Base-by-base conservation (phyloP, 768 basidiomycete species). In the Termitomyces sp. region DNA sequence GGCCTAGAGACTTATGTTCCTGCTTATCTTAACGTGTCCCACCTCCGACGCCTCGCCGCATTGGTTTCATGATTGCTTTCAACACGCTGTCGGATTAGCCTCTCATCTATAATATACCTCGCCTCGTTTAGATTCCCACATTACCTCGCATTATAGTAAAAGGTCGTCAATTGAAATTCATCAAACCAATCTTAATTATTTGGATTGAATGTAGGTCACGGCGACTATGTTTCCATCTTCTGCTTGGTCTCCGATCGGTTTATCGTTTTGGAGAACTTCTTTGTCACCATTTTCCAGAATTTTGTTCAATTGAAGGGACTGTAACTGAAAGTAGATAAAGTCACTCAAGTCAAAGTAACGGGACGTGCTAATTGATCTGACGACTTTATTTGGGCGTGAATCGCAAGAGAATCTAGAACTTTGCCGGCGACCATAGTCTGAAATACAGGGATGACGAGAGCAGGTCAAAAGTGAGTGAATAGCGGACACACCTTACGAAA, bases 1-100 rank as follows among this genome's bases (percentile, higher is more conserved):
- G 96, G 94, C 22, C 76, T 99, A 65, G 97, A 98, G 79, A 98
- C 96, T 32, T 98, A 95, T 67, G 91, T 95, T 27, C 93, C 93
- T 39, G 89, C 93, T 65, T 94, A 93, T 68, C 82, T 95, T 67
- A 93, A 89, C 67, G 89, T 95, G 57, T 88, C 92, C 34, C 92
- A 94, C 74, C 81, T 95, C 62, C 84, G 93, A 66, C 86, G 93
- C 64, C 79, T 94, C 68, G 93, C 93, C 61, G 90, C 92, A 64
- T 77, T 94, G 65, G 92, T 94, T 64, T 87, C 89, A 72, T 91
- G 82, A 67, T 62, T 54, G 58, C 49, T 62, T 62, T 65, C 62
- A n/a, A 60, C 48, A 53, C 64, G 62, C 60, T 58, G 56, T 56
- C 44, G 54, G 40, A 61, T 62, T 51, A 32, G 27, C 18, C 18